Evolutionary conservation across 2,329 filamentous ascomycete species (phyloP), one percentile per base, ranked within the genome.

Genomic region (Diplodia sapinea): DNA sequence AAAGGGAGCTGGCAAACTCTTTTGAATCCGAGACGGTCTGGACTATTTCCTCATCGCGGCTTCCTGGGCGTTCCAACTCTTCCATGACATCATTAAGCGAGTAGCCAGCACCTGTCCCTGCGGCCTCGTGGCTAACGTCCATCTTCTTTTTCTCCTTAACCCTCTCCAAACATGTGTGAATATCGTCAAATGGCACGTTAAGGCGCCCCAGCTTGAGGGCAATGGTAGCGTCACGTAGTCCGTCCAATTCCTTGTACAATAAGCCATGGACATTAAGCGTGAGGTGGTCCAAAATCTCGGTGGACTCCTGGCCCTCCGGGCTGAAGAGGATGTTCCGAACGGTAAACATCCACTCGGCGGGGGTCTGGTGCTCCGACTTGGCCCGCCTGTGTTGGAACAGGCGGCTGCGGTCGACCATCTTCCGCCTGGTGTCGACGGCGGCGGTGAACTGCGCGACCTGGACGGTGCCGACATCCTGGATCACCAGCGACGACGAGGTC

Each of bases 291-390:
- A 99, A 81, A 2, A 99, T 82, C 78, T 99, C 94, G 67, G 92
- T 88, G 1, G 93, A 90, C 68, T 98, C 93, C 66, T 86, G 86
- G 40, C 93, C 93, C 68, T 96, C 89, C 1, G 93, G 88, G 0
- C 92, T 96, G 74, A 99, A 96, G 7, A 98, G 83, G 56, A 98
- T 86, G 78, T 94, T 97, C 69, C 92, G 88, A 63, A 94, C 80
- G 8, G 91, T 91, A 73, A 96, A 86, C 70, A 96, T 94, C 94
- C 96, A 99, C 82, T 99, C 96, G 1, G 94, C 94, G 49, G 95
- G 93, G 56, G 71, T 87, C 84, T 71, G 88, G 84, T 75, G 89
- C 88, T 78, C 90, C 86, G 74, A 73, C 8, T 72, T 72, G 55
- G 73, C 75, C 69, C 77, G 77, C 68, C 77, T 76, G 75, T 93